These are phyloP conservation scores for Trypanosoma melophagium DNA, from an alignment of 208 protist species.

Conservation along the genomic window DNA sequence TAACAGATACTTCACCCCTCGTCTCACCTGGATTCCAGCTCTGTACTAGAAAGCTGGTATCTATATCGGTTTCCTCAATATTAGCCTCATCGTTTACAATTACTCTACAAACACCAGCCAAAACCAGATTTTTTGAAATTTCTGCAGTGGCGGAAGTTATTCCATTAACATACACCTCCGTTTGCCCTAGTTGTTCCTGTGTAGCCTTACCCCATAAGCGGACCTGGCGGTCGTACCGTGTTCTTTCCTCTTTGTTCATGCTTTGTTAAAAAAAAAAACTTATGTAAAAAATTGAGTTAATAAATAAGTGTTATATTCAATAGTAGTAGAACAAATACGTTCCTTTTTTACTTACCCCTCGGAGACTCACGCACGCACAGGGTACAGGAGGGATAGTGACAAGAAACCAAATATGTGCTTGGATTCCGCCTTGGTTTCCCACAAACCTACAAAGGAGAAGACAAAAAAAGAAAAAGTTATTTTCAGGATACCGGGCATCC, in stretches of 20 bases:
- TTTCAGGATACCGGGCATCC: no score
- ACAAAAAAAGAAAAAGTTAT: no score
- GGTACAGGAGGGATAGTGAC: no score
- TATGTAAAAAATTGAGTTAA: neutral
- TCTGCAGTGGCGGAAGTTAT: conserved; percentile 65
- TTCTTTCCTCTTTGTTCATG: conserved; percentile 60
- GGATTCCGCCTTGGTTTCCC: no score
- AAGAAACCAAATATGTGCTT: no score
- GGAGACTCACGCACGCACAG: no score
- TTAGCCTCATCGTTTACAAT: conserved; percentile 38
- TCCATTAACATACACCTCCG: conserved; percentile 57
- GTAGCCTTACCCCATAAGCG: conserved; percentile 90
- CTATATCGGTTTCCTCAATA: conserved; percentile 28
- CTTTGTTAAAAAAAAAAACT: neutral
- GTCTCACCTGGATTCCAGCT: conserved; percentile 6
- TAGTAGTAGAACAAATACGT: neutral
- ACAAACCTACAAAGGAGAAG: no score
- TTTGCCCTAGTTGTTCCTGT: conserved; percentile 80
- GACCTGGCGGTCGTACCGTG: conserved; percentile 93
- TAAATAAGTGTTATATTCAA: neutral
- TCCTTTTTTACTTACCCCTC: no score
- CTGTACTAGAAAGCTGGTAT: conserved; percentile 70
- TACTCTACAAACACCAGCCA: conserved; percentile 83
- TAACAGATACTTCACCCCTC: conserved; percentile 16
- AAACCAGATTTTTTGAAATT: conserved; percentile 88